Evolutionary conservation across 176 grass and related monocot genomes (phyloP), one percentile per base, ranked within the genome.

Genomic region (Avena eriantha): DNA sequence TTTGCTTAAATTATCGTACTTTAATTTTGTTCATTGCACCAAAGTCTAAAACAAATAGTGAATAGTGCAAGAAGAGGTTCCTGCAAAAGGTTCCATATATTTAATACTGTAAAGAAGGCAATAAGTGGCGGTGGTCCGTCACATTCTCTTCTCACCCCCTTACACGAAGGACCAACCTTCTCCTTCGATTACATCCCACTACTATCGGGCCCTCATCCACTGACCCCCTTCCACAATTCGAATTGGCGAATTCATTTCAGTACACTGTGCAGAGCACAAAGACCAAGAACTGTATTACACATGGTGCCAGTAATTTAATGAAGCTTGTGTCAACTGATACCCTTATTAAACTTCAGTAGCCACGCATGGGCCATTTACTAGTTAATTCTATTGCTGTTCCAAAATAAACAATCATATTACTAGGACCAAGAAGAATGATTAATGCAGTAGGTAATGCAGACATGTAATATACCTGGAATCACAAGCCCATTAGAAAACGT

Each of bases 381-480:
- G 33, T 15, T 69, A 53, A 50, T 69, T 4, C 10, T 78, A 43
- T 29, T 78, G 35, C 29, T 64, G 39, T 14, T 63, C 77, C 45
- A 29, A 31, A 10, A 26, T 81, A 64, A 53, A 36, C 15, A 41
- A 21, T 53, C 80, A 19, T 65, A 41, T 17, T 57, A 8, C 19
- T 72, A 86, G 14, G 66, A 61, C 46, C 61, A 22, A 19, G 53
- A 88, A 55, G 39, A 83, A 23, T 54, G 34, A 26, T 45, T 48
- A 39, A 78, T n/a, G 45, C n/a, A 43, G 53, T 79, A 41, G 69
- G 61, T 83, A 55, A 51, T 84, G 73, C 17, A 33, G 48, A 34
- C 11, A 76, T 24, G 43, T 29, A 21, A 79, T 70, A 66, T 41
- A 41, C 39, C 48, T 31, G 15, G 72, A 50, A 15, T 63, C 23